Conservation (phyloP, 2,329 filamentous ascomycete genomes). For the Colletotrichum liriopes region DNA sequence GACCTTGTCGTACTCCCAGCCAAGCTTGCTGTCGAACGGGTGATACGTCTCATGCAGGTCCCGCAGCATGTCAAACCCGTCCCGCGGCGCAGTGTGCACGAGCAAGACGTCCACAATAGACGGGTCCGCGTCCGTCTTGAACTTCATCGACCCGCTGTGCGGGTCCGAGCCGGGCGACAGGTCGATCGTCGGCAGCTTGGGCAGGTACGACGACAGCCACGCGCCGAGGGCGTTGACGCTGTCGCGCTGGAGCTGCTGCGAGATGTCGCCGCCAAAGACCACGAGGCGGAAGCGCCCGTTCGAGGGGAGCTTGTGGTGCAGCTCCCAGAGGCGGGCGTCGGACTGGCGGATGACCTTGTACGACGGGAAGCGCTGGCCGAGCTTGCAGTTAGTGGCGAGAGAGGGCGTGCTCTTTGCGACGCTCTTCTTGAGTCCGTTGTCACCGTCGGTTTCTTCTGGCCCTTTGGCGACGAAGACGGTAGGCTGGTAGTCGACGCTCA, state of each 20-base stretch:
- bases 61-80: slow-evolving; percentile 65
- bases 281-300: slow-evolving; percentile 73
- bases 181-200: slow-evolving; percentile 31
- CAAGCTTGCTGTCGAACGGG: slow-evolving; percentile 49
- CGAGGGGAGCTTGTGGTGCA: slow-evolving; percentile 71
- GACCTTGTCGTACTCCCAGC: slow-evolving; percentile 72
- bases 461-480: slow-evolving; percentile 71
- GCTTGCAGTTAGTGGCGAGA: slow-evolving; percentile 60
- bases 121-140: slow-evolving; percentile 52
- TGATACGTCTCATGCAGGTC: slow-evolving; percentile 58
- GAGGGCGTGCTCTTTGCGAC: slow-evolving; percentile 53
- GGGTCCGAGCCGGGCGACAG: slow-evolving; percentile 33
- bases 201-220: slow-evolving; percentile 50
- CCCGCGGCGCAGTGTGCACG: slow-evolving; percentile 70
- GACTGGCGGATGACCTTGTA: slow-evolving; percentile 73
- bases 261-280: slow-evolving; percentile 75
- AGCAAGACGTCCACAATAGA: slow-evolving; percentile 67
- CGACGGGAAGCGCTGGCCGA: slow-evolving; percentile 74
- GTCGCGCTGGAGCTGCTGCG: slow-evolving; percentile 57
- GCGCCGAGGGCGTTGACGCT: slow-evolving; percentile 65
- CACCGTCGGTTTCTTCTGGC: slow-evolving; percentile 51
- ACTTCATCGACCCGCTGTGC: slow-evolving; percentile 31
- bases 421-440: slow-evolving; percentile 60
- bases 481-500: slow-evolving; percentile 69
- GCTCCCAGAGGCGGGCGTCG: slow-evolving; percentile 69